These are phyloP conservation scores for Lactifluus hygrophoroides DNA, from an alignment of 768 basidiomycete genomes.

Conservation along the genomic window DNA sequence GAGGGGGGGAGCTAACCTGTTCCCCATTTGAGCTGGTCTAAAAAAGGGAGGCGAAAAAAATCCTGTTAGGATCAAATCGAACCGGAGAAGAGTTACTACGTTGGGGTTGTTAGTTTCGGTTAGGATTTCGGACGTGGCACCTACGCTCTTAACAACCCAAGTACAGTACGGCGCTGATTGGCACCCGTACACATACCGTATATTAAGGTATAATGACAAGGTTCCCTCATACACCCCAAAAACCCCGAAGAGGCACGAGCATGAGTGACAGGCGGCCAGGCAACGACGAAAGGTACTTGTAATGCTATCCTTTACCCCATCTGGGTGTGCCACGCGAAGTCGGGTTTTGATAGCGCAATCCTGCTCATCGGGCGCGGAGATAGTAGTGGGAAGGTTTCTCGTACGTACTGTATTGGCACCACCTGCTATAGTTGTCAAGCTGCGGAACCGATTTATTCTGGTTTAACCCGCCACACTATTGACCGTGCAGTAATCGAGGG, in stretches of 20 bases:
- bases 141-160: neutral
- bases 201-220: neutral
- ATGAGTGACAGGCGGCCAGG: neutral
- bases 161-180: neutral
- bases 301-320: neutral
- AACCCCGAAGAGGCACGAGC: neutral
- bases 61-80: neutral
- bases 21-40: constrained; percentile 4
- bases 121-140: neutral
- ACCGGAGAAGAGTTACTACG: neutral
- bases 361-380: constrained; percentile 1
- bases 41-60: neutral
- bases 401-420: constrained; percentile 1
- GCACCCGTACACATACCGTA: neutral
- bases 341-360: neutral
- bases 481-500: constrained; percentile 2
- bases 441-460: constrained; percentile 4
- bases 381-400: neutral
- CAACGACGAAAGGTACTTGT: neutral
- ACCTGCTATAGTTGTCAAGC: neutral
- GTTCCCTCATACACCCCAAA: neutral
- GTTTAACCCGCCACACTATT: neutral
- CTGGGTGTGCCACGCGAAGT: neutral
- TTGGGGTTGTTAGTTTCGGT: neutral
- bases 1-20: neutral